phyloP scores from a whole-genome alignment of 106 monocot species.

The Xerophyta viscosa region DNA sequence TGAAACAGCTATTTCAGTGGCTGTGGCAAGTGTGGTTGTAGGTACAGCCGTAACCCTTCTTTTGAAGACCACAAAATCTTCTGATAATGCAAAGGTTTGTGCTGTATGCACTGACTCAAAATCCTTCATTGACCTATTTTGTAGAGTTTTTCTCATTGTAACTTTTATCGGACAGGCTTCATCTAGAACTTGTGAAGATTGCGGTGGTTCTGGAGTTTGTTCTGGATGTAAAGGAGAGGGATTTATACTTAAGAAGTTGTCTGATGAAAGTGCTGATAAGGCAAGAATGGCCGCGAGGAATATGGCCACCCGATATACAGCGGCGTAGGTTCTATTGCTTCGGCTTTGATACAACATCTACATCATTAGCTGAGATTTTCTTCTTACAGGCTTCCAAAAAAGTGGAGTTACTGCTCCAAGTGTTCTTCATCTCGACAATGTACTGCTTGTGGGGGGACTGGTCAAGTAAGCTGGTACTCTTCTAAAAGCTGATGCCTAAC shows the following conservation, averaged over 20 bases:
- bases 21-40: slow-evolving; percentile 50
- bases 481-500: too few relatives aligned
- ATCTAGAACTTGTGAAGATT: slow-evolving; percentile 59
- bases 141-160: slow-evolving; percentile 5
- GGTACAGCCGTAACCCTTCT: slow-evolving; percentile 61
- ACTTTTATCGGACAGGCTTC: slow-evolving; percentile 33
- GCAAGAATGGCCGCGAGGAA: slow-evolving; percentile 77
- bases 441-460: slow-evolving; percentile 60
- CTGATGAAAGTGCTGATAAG: slow-evolving; percentile 59
- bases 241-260: slow-evolving; percentile 72
- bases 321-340: slow-evolving; percentile 38
- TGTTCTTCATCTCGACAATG: slow-evolving; percentile 81
- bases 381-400: slow-evolving; percentile 74
- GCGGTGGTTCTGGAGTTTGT: slow-evolving; percentile 85
- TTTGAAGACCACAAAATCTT: slow-evolving; percentile 33
- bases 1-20: slow-evolving; percentile 52
- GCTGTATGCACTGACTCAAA: background rate
- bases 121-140: too few relatives aligned
- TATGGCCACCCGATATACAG: slow-evolving; percentile 83
- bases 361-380: background rate
- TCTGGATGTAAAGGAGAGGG: slow-evolving; percentile 85
- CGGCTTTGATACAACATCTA: background rate
- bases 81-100: slow-evolving; percentile 26
- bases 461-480: slow-evolving; percentile 39
- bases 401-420: slow-evolving; percentile 85